A percentile compares a stretch with the other conserved stretches of the same genome.
Conservation (phyloP, 2,329 filamentous ascomycete species). For the Aspergillus alliaceus region DNA sequence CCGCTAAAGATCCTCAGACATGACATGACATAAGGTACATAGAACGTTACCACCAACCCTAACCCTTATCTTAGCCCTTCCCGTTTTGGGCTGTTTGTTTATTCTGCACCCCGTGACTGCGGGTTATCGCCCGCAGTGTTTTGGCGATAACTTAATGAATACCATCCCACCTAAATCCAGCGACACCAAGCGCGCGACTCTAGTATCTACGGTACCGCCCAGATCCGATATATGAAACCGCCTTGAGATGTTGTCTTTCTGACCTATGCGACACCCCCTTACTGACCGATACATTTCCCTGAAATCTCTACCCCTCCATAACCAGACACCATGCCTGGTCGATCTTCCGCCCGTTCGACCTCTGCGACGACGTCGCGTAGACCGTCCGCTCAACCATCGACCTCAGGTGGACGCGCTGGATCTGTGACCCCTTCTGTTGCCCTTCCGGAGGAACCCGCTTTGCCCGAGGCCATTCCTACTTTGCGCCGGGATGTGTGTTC, state of each 20-base stretch:
- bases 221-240: not conserved
- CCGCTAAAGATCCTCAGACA: too few species aligned
- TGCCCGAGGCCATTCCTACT: constrained; percentile 46
- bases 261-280: not conserved
- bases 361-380: constrained; percentile 38
- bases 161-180: not conserved
- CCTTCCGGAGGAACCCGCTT: constrained; percentile 64
- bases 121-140: constrained; percentile 8
- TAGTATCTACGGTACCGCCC: not conserved
- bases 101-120: constrained; percentile 26
- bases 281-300: constrained; percentile 6
- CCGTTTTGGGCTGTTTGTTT: constrained; percentile 43
- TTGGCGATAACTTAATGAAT: constrained; percentile 3
- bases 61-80: constrained; percentile 36
- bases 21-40: not conserved
- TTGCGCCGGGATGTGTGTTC: constrained; percentile 72
- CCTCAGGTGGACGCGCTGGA: constrained; percentile 75
- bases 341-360: constrained; percentile 40
- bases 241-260: constrained; percentile 14
- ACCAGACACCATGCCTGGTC: constrained; percentile 38
- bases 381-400: constrained; percentile 65
- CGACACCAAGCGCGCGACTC: not conserved
- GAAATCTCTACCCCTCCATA: constrained; percentile 15
- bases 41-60: constrained; percentile 7
- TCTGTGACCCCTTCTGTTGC: constrained; percentile 39